Evolutionary conservation across 805 yeast genomes (phyloP).

Genomic region (Cyberlindnera nakhonratchasimensis): DNA sequence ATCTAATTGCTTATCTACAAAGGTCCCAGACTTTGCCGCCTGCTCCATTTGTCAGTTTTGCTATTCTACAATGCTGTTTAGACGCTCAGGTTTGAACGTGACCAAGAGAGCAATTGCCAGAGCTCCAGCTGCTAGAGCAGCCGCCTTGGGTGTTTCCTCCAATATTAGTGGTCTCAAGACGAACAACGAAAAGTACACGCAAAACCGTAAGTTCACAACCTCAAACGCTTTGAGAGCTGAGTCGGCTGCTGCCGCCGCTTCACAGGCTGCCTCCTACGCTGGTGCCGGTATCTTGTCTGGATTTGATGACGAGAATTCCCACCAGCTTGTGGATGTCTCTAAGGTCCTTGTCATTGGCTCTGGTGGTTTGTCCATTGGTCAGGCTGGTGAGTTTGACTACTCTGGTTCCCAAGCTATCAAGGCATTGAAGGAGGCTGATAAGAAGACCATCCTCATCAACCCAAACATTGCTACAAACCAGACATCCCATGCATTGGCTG

Average conservation of each 20-base stretch:
- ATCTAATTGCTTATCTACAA: not conserved
- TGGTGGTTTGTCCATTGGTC: constrained; percentile 96
- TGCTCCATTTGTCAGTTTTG: not conserved
- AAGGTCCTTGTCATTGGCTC: constrained; percentile 93
- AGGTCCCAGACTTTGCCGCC: too few relatives aligned
- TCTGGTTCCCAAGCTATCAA: constrained; percentile 97
- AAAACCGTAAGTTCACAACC: constrained; percentile 19
- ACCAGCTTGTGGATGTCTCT: constrained; percentile 72
- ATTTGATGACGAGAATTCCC: constrained; percentile 57
- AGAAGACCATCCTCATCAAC: constrained; percentile 79
- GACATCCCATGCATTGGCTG: constrained; percentile 92
- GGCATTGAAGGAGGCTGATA: constrained; percentile 88
- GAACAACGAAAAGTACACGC: not conserved
- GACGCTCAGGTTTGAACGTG: constrained; percentile 27
- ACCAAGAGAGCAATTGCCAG: constrained; percentile 26
- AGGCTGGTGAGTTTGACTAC: constrained; percentile 97
- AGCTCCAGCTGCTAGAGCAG: constrained; percentile 12
- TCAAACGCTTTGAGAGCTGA: constrained; percentile 21
- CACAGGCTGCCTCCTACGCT: constrained; percentile 43
- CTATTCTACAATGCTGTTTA: constrained; percentile 22
- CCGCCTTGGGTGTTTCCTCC: constrained; percentile 9
- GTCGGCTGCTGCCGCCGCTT: constrained; percentile 9
- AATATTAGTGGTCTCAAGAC: constrained; percentile 8
- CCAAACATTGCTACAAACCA: constrained; percentile 97
- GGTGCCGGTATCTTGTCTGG: constrained; percentile 59